Base-by-base conservation (phyloP, 345 rosid genomes). In the Chamaenerion angustifolium region DNA sequence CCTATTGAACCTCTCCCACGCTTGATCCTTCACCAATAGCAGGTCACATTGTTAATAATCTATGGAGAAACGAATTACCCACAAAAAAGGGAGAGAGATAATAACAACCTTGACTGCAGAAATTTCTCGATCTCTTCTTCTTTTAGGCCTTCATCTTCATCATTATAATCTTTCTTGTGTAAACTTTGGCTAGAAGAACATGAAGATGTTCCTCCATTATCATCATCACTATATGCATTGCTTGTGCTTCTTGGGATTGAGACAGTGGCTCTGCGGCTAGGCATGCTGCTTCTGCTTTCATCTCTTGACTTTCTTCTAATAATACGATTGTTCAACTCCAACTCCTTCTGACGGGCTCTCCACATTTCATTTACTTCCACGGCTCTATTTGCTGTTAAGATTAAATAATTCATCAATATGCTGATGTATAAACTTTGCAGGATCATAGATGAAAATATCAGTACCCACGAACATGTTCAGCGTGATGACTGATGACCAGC, bases 1-100 rank as follows among this genome's bases (percentile, higher is more conserved):
- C 97, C 97, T 16, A 89, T 62, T n/a, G 86, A 74, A 46, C 95
- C 94, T 70, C 92, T 74, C 17, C 98, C 92, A 1, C 92, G 89
- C 69, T 89, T 85, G 40, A 64, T 72, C 70, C 97, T 89, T 64
- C 48, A 43, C 54, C 51, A 12, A 47, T 16, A 50, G 56, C 47
- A 49, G 42, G 10, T 31, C 7, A 5, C 10, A 31, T 5, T 31
- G 37, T 31, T 31, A 31, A 31, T 31, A 5, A 31, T 31, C 2
- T 23, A 23, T 23, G 27, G 5, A 23, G 5, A 23, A 23, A 2
- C 8, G 7, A 8, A 1, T 31, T 31, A 31, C 37, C 37, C 8
- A 4, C 10, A 42, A 7, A 15, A 2, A 12, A 46, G 21, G 3
- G 23, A 46, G 19, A 21, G 16, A 48, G 14, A 53, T 18, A 15